Evolutionary conservation across 2,329 filamentous ascomycete species (phyloP).

Genomic region (Trichoderma breve): DNA sequence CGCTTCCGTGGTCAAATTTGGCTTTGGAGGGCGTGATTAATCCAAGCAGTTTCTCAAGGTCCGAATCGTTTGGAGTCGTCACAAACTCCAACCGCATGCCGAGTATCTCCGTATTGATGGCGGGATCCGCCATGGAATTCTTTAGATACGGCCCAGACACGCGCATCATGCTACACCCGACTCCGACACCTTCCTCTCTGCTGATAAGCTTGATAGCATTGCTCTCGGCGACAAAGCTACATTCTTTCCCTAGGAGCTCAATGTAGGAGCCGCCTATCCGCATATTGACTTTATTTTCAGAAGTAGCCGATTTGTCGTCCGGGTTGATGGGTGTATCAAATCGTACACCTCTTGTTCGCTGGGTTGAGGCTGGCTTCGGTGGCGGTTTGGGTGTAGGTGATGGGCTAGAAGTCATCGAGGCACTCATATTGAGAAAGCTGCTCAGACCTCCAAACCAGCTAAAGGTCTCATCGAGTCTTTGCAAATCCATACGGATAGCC

Average conservation of each 20-base stretch:
- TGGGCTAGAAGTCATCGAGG: constrained; percentile 75
- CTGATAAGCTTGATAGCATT: constrained; percentile 80
- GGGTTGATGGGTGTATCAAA: constrained; percentile 55
- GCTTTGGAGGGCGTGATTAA: constrained; percentile 90
- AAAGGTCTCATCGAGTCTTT: constrained; percentile 80
- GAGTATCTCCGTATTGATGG: constrained; percentile 60
- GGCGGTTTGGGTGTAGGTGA: constrained; percentile 42
- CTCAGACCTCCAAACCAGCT: constrained; percentile 88
- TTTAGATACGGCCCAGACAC: constrained; percentile 67
- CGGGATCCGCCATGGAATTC: constrained; percentile 52
- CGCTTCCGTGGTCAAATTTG: constrained; percentile 79
- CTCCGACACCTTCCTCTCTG: constrained; percentile 67
- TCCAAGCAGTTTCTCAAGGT: constrained; percentile 77
- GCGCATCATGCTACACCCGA: constrained; percentile 73
- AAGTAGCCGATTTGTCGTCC: constrained; percentile 45
- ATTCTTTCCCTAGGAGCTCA: constrained; percentile 73
- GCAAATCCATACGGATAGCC: constrained; percentile 72
- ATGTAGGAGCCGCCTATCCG: constrained; percentile 75
- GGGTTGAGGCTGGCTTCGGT: constrained; percentile 38
- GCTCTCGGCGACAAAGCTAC: constrained; percentile 70
- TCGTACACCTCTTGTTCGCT: constrained; percentile 55
- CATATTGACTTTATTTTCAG: constrained; percentile 68
- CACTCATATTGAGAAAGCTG: constrained; percentile 83
- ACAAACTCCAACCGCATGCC: constrained; percentile 73
- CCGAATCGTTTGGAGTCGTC: constrained; percentile 68